A percentile compares a stretch with the other conserved stretches of the same genome.
phyloP scores from a whole-genome alignment of 345 rosid species.

The Lepidium aucheri region DNA sequence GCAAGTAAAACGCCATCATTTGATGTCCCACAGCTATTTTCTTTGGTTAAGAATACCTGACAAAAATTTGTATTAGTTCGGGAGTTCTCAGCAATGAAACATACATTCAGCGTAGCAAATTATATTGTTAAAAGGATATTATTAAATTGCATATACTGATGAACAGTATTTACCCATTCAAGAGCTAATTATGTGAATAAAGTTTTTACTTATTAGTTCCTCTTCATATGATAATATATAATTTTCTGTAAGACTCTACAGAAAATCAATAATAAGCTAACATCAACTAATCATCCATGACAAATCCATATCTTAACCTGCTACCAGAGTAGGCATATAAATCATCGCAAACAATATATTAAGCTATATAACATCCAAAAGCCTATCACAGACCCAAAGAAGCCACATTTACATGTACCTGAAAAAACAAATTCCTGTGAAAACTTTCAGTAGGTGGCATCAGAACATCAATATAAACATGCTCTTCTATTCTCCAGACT shows the following conservation, averaged over 20 bases:
- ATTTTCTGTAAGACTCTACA: not conserved
- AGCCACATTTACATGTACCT: constrained; percentile 38
- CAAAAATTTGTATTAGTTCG: not conserved
- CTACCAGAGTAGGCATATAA: not conserved
- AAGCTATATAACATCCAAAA: not conserved
- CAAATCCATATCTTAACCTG: not conserved
- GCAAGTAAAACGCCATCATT: constrained; percentile 76
- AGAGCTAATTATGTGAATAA: not conserved
- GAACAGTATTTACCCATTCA: not conserved
- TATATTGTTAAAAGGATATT: not conserved
- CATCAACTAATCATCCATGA: not conserved
- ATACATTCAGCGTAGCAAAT: not conserved
- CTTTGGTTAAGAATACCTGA: constrained; percentile 66
- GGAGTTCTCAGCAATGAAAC: not conserved
- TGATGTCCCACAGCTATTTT: constrained; percentile 57
- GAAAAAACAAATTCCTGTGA: constrained; percentile 76
- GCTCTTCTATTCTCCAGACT: constrained; percentile 72
- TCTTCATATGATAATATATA: not conserved
- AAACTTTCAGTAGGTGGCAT: constrained; percentile 90
- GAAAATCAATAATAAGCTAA: not conserved
- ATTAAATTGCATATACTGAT: not conserved
- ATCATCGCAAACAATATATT: not conserved
- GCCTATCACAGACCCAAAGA: not conserved
- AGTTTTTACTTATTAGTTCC: not conserved
- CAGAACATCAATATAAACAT: constrained; percentile 67